These are phyloP conservation scores for Fragaria vesca DNA, from an alignment of 306 rosid species.

Conservation along the genomic window DNA sequence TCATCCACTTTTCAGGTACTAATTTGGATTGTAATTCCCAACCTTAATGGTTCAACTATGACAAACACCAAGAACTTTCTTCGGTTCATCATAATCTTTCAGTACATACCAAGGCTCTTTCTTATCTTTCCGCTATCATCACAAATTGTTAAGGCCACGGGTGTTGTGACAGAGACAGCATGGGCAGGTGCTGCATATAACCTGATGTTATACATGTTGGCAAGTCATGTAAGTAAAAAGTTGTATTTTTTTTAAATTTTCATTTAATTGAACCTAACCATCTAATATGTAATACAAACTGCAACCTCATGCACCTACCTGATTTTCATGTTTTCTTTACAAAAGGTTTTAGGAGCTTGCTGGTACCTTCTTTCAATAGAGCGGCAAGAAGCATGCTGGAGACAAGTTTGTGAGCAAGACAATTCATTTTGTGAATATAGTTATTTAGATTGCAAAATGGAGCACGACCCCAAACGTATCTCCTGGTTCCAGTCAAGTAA, in stretches of 20 bases:
- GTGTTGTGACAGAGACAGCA: constrained; percentile 86
- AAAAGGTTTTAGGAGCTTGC: constrained; percentile 89
- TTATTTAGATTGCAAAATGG: constrained; percentile 60
- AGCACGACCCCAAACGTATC: constrained; percentile 35
- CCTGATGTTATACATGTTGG: constrained; percentile 88
- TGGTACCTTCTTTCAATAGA: constrained; percentile 88
- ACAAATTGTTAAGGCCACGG: constrained; percentile 80
- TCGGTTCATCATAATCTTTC: constrained; percentile 72
- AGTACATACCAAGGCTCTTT: constrained; percentile 74
- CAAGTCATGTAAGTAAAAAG: constrained; percentile 82
- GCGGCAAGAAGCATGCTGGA: constrained; percentile 94
- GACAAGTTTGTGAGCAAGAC: constrained; percentile 52
- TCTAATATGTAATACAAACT: not conserved
- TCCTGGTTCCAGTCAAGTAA: constrained; percentile 70
- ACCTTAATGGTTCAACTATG: constrained; percentile 75
- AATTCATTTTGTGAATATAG: constrained; percentile 41
- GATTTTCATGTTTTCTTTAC: not conserved
- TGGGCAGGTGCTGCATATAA: constrained; percentile 99
- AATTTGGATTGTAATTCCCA: constrained; percentile 84
- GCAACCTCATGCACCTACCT: not conserved
- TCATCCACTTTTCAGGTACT: constrained; percentile 54
- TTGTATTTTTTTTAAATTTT: not conserved
- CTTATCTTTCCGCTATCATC: constrained; percentile 86
- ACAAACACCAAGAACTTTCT: constrained; percentile 79
- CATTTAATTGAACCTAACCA: not conserved